A percentile compares a stretch with the other conserved stretches of the same genome.
Evolutionary conservation across 1,139 yeast species (phyloP).

Genomic region (Nadsonia starkeyi-henricii): DNA sequence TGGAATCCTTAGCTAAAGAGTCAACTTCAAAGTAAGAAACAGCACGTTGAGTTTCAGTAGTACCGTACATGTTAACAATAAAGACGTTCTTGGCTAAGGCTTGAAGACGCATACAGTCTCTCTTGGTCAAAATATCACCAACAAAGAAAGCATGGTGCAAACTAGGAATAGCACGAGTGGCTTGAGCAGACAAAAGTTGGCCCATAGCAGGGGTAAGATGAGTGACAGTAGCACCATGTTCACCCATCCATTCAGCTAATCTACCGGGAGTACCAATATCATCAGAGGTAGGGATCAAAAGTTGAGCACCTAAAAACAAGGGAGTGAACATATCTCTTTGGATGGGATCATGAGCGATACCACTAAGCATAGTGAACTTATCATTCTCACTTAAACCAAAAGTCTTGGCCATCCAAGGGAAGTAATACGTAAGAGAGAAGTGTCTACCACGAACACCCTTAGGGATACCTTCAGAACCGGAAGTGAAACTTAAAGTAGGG

Average conservation of each 20-base stretch:
- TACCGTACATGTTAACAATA: slow-evolving; percentile 97
- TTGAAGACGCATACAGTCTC: slow-evolving; percentile 89
- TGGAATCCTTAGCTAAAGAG: slow-evolving; percentile 52
- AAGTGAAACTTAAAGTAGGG: slow-evolving; percentile 94
- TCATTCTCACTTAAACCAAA: slow-evolving; percentile 70
- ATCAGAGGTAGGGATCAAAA: slow-evolving; percentile 87
- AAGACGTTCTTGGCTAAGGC: slow-evolving; percentile 77
- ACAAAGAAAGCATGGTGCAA: slow-evolving; percentile 96
- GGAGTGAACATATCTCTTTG: slow-evolving; percentile 99
- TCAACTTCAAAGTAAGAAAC: slow-evolving; percentile 88
- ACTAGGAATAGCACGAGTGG: slow-evolving; percentile 72
- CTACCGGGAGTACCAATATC: slow-evolving; percentile 98
- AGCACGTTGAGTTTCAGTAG: slow-evolving; percentile 97
- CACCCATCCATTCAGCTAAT: slow-evolving; percentile 94
- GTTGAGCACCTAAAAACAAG: slow-evolving; percentile 82
- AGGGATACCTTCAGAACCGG: slow-evolving; percentile 97
- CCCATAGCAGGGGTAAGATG: slow-evolving; percentile 99
- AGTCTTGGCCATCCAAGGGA: slow-evolving; percentile 94
- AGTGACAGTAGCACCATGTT: slow-evolving; percentile 83
- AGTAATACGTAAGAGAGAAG: slow-evolving; percentile 87
- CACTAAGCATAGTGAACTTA: slow-evolving; percentile 91
- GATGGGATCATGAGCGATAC: slow-evolving; percentile 98
- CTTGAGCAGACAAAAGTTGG: slow-evolving; percentile 89
- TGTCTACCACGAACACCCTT: slow-evolving; percentile 98
- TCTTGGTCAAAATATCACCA: slow-evolving; percentile 91